phyloP scores from a whole-genome alignment of 2,329 filamentous ascomycete species.

The Tolypocladium cylindrosporum region DNA sequence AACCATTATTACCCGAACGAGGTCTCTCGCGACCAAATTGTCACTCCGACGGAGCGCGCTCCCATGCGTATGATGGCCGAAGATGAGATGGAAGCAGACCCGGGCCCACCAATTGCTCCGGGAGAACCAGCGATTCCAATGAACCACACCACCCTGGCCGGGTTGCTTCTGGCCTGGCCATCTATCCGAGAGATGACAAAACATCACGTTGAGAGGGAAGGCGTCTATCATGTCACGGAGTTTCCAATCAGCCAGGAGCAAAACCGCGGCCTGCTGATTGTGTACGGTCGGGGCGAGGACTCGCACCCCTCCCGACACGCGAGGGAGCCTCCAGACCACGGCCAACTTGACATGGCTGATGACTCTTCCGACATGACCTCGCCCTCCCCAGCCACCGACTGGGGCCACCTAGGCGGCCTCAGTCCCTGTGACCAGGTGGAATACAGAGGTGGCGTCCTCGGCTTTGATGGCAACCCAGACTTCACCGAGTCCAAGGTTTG shows the following conservation, averaged over 20 bases:
- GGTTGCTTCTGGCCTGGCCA: slow-evolving; percentile 66
- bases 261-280: slow-evolving; percentile 59
- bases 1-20: slow-evolving; percentile 11
- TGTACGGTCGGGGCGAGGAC: slow-evolving; percentile 74
- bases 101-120: slow-evolving; percentile 40
- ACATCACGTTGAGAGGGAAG: slow-evolving; percentile 34
- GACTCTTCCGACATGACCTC: slow-evolving; percentile 44
- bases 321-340: slow-evolving; percentile 28
- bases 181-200: slow-evolving; percentile 56
- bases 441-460: slow-evolving; percentile 25
- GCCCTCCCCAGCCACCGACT: slow-evolving; percentile 44
- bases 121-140: slow-evolving; percentile 64
- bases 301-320: slow-evolving; percentile 44
- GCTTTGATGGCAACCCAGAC: slow-evolving; percentile 41
- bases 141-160: slow-evolving; percentile 85
- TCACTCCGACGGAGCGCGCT: slow-evolving; percentile 12
- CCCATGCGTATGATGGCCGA: slow-evolving; percentile 24
- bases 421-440: slow-evolving; percentile 33
- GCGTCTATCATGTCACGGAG: slow-evolving; percentile 48
- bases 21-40: slow-evolving; percentile 14
- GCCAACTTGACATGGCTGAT: slow-evolving; percentile 30
- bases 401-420: slow-evolving; percentile 47
- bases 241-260: slow-evolving; percentile 73
- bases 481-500: slow-evolving; percentile 40
- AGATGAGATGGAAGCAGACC: slow-evolving; percentile 40